Percentiles rank a stretch among this genome's conserved stretches.
phyloP scores from a whole-genome alignment of 1,284 basidiomycete genomes.

The Phlebopus sp. region DNA sequence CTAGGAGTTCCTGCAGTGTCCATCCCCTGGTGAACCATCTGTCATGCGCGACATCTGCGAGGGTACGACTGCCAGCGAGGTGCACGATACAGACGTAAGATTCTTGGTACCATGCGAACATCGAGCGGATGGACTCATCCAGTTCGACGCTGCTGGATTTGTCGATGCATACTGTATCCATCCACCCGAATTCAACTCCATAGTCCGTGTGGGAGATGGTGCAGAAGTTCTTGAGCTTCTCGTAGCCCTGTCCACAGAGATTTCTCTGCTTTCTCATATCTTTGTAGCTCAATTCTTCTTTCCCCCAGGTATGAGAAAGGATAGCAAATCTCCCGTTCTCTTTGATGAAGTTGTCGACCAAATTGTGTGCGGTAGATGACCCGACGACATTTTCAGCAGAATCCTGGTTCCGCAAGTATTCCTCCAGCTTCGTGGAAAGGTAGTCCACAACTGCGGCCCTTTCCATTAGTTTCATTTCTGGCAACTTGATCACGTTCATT shows the following conservation, averaged over 20 bases:
- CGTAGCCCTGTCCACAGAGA: not conserved
- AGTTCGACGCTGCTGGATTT: conserved; percentile 7
- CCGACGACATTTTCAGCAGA: no score
- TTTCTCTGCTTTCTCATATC: not conserved
- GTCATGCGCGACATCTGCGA: conserved; percentile 1
- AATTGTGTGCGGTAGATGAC: no score
- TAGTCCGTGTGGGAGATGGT: not conserved
- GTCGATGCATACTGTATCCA: conserved; percentile 6
- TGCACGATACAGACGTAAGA: conserved; percentile 2
- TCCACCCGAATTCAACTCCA: conserved; percentile 5
- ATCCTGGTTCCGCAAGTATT: no score
- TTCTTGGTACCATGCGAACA: conserved; percentile 10
- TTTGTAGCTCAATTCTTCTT: conserved; percentile 1
- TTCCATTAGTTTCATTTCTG: no score
- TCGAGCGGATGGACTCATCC: conserved; percentile 10
- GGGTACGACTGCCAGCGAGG: not conserved
- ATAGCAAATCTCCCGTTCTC: not conserved
- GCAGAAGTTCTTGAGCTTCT: conserved; percentile 6
- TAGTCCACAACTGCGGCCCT: no score
- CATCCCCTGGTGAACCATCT: conserved; percentile 7
- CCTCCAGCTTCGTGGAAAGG: no score
- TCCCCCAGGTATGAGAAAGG: conserved; percentile 7
- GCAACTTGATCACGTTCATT: no score
- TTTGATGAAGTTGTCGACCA: no score
- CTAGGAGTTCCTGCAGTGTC: conserved; percentile 6